Evolutionary conservation across 371 early-diverging fungal genomes (phyloP).

Genomic region (Choanephora cucurbitarum): DNA sequence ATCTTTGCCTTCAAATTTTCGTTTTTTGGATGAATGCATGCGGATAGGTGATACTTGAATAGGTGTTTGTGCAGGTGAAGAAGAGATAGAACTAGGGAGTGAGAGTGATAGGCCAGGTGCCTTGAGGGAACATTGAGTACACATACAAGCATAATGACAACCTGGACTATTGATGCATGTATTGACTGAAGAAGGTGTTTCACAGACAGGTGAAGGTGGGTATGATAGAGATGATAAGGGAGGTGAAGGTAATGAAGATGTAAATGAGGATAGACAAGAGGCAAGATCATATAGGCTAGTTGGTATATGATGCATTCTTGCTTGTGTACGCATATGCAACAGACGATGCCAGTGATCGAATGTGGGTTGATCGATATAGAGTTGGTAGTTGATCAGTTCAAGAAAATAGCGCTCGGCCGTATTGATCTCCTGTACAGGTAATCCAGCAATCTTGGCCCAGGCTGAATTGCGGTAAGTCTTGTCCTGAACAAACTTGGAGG

Average conservation of each 20-base stretch:
- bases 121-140: slow-evolving; percentile 12
- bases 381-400: slow-evolving; percentile 69
- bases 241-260: slow-evolving; percentile 8
- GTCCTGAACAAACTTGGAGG: slow-evolving; percentile 80
- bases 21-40: slow-evolving; percentile 6
- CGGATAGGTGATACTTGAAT: slow-evolving; percentile 39
- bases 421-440: slow-evolving; percentile 74
- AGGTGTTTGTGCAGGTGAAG: slow-evolving; percentile 43
- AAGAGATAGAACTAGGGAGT: slow-evolving; percentile 35
- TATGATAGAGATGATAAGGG: not conserved
- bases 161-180: not conserved
- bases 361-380: slow-evolving; percentile 65
- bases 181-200: not conserved
- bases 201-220: not conserved
- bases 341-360: slow-evolving; percentile 54
- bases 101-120: slow-evolving; percentile 33
- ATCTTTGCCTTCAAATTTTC: slow-evolving; percentile 19
- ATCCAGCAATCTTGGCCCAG: slow-evolving; percentile 79
- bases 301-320: slow-evolving; percentile 25
- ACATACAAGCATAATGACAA: slow-evolving; percentile 1
- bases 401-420: slow-evolving; percentile 76
- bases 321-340: slow-evolving; percentile 35
- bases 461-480: slow-evolving; percentile 79
- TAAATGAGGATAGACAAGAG: slow-evolving; percentile 14
- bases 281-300: slow-evolving; percentile 19